Evolutionary conservation across 768 basidiomycete species (phyloP), one percentile per base, ranked within the genome.

Genomic region (Suillus weaverae): DNA sequence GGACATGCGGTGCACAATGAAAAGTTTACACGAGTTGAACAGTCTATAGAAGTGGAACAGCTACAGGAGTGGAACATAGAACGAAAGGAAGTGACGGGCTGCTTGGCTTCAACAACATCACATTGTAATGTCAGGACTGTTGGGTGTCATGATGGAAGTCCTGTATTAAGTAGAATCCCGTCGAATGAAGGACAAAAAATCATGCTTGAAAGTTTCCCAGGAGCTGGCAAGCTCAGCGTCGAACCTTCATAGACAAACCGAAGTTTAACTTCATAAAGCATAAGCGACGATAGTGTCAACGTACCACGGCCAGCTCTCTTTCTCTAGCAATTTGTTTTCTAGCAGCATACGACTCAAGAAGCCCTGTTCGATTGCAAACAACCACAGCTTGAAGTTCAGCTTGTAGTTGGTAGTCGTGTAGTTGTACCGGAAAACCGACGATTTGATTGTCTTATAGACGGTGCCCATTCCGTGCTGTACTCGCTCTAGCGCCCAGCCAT

Each of bases 401-500:
- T 57, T 39, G 56, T 18, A 39, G 56, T 39, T 57, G 16, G 60
- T 41, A 16, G 51, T 56, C 20, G 60, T 59, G 59, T 63, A 63
- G 39, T 62, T 63, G 44, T 63, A 63, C 41, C 62, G 61, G 38
- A 61, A 62, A 61, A 63, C 36, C 33, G 62, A 32, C 7, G 62
- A 43, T 39, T 33, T 20, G 33, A 60, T 35, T 32, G 38, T 26
- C 22, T 62, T 36, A n/a, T 62, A 61, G 51, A 55, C 35, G n/a
- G 50, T 62, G 14, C 30, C 20, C 62, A 57, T n/a, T 35, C 48
- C 36, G 26, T 38, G 14, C 2, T 60, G 41, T n/a, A 30, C 60
- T 26, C 43, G 33, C 35, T 61, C 48, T 11, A 65, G 14, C 13
- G 35, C 38, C 64, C 64, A 65, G 11, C 62, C 48, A 39, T 65